phyloP scores from a whole-genome alignment of 1,284 basidiomycete species.

The Takashimella koratensis region DNA sequence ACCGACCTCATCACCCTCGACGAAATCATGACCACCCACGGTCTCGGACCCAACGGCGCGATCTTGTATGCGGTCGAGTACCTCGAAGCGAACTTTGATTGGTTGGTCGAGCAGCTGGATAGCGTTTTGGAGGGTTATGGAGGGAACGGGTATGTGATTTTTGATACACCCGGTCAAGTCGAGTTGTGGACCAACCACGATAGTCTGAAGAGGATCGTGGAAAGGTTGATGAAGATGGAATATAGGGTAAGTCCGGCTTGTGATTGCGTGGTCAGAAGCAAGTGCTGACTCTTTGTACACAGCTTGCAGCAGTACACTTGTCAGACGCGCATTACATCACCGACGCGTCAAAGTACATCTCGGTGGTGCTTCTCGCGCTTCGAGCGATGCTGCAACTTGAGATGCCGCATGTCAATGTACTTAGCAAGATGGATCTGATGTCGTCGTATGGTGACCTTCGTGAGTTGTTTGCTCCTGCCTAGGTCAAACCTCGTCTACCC shows the following conservation, averaged over 20 bases:
- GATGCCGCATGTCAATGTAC: conserved; percentile 89
- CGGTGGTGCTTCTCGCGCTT: conserved; percentile 83
- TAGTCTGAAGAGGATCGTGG: conserved; percentile 74
- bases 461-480: conserved; percentile 53
- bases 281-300: conserved; percentile 8
- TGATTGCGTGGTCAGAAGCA: background rate
- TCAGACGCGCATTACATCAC: conserved; percentile 97
- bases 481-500: no score
- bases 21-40: conserved; percentile 80
- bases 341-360: conserved; percentile 91
- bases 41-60: conserved; percentile 91
- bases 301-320: conserved; percentile 92
- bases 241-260: conserved; percentile 65
- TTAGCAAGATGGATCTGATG: conserved; percentile 92
- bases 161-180: conserved; percentile 96
- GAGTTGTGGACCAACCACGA: conserved; percentile 95
- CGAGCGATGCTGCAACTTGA: conserved; percentile 98
- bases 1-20: conserved; percentile 80
- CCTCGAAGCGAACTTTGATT: conserved; percentile 90
- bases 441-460: conserved; percentile 82
- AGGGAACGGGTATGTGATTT: conserved; percentile 67
- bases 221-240: conserved; percentile 68
- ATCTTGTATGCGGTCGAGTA: conserved; percentile 99
- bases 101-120: conserved; percentile 72
- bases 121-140: conserved; percentile 52